phyloP scores from a whole-genome alignment of 371 early-diverging fungal genomes.

The Mucor racemosus region DNA sequence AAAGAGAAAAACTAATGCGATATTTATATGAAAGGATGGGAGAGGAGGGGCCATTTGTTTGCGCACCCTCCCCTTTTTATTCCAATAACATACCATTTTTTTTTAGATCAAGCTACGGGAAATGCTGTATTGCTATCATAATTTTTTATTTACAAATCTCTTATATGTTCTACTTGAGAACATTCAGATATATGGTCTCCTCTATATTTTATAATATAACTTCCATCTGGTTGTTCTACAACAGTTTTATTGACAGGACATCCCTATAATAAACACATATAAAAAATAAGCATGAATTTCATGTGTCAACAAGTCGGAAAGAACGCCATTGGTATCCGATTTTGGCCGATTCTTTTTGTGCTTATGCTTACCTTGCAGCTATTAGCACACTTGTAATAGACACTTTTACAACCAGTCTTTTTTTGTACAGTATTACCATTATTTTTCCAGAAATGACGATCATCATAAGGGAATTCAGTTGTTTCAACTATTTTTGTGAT shows the following conservation, averaged over 20 bases:
- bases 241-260: conserved; percentile 58
- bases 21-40: background rate
- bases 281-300: conserved; percentile 21
- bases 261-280: conserved; percentile 23
- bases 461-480: conserved; percentile 26
- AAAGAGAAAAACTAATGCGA: background rate
- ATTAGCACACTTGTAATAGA: conserved; percentile 33
- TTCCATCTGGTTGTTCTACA: conserved; percentile 50
- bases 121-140: conserved; percentile 1
- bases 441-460: conserved; percentile 30
- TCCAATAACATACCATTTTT: conserved; percentile 10
- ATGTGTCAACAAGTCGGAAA: conserved; percentile 14
- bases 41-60: background rate
- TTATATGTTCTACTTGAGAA: conserved; percentile 33
- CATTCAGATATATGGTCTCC: conserved; percentile 57
- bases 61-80: background rate
- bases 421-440: conserved; percentile 34
- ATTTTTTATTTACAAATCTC: conserved; percentile 29
- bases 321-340: conserved; percentile 20
- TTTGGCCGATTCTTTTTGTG: conserved; percentile 20
- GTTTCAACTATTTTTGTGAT: conserved; percentile 31
- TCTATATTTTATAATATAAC: conserved; percentile 56
- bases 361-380: conserved; percentile 37
- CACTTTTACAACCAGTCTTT: conserved; percentile 30
- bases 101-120: background rate